Evolutionary conservation across 805 yeast genomes (phyloP), one percentile per base, ranked within the genome.

Genomic region (Pichia paraexigua): DNA sequence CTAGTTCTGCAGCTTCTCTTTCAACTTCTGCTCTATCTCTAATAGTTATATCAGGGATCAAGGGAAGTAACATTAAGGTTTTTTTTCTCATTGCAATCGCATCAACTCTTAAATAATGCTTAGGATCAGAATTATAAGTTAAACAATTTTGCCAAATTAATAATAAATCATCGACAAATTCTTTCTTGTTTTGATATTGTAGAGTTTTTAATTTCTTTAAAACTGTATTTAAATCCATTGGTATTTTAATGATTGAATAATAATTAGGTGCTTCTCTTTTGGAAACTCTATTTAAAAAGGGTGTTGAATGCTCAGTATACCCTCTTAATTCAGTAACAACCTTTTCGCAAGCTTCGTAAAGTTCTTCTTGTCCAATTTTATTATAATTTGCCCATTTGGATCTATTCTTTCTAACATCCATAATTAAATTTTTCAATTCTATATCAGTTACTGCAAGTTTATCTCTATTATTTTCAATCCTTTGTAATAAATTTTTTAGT

Each of bases 321-420:
- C 92, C 87, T 62, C 99, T 77, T 32, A 94, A 71, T 60, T 94
- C 98, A 56, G 83, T 71, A 0, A 92, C 91, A 1, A 94, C 99
- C 62, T 90, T 91, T 60, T 94, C 99, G 61, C 97, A 92, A 0
- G 97, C 96, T 60, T 95, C 99, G 63, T 94, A 94, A 22, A 94
- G 75, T 65, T 95, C 99, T 64, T 94, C 99, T 69, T 94, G 99
- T 8, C 99, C 99, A 43, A 94, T 83, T 55, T 87, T 77, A 52
- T 91, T 96, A 63, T 94, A 97, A 52, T 87, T 87, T 10, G 97
- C 95, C 99, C 99, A 94, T 68, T 94, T 94, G 0, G 98, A 95
- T 53, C 98, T 74, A 63, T 91, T 92, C 60, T 91, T 94, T 47
- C 97, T 76, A 11, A 94, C 98, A 63, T 94, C 99, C 77, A 87